These are phyloP conservation scores for Talaromyces pinophilus DNA, from an alignment of 2,329 filamentous ascomycete genomes.

Conservation along the genomic window DNA sequence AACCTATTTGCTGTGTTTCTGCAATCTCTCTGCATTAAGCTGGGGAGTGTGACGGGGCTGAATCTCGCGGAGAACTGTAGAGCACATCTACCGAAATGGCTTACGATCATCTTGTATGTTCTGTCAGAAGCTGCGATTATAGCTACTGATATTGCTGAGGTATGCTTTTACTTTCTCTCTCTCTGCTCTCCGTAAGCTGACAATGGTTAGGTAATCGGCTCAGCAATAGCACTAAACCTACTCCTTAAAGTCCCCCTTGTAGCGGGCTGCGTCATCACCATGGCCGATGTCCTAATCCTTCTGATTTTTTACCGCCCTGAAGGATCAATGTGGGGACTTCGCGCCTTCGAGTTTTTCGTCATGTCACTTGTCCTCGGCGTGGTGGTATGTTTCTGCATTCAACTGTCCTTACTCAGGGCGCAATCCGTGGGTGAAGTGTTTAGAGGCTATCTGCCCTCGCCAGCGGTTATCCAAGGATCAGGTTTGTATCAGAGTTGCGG, in stretches of 20 bases:
- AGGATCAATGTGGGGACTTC: conserved; percentile 54
- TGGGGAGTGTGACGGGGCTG: conserved; percentile 68
- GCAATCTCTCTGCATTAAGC: conserved; percentile 57
- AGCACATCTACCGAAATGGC: conserved; percentile 65
- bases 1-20: conserved; percentile 53
- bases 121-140: conserved; percentile 69
- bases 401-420: conserved; percentile 55
- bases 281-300: conserved; percentile 58
- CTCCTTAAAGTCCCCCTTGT: conserved; percentile 56
- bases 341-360: conserved; percentile 58
- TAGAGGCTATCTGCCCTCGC: conserved; percentile 56
- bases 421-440: conserved; percentile 56
- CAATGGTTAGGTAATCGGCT: conserved; percentile 56
- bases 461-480: conserved; percentile 53
- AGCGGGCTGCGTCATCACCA: conserved; percentile 58
- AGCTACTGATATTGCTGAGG: conserved; percentile 70
- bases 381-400: conserved; percentile 59
- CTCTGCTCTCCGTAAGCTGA: not conserved
- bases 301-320: conserved; percentile 58
- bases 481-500: conserved; percentile 58
- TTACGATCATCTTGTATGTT: conserved; percentile 63
- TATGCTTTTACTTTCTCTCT: conserved; percentile 30
- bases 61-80: conserved; percentile 68
- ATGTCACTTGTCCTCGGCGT: conserved; percentile 57
- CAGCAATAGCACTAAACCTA: conserved; percentile 59